Percentiles rank a stretch among this genome's conserved stretches.
phyloP scores from a whole-genome alignment of 2,329 filamentous ascomycete genomes.

The Colletotrichum navitas region DNA sequence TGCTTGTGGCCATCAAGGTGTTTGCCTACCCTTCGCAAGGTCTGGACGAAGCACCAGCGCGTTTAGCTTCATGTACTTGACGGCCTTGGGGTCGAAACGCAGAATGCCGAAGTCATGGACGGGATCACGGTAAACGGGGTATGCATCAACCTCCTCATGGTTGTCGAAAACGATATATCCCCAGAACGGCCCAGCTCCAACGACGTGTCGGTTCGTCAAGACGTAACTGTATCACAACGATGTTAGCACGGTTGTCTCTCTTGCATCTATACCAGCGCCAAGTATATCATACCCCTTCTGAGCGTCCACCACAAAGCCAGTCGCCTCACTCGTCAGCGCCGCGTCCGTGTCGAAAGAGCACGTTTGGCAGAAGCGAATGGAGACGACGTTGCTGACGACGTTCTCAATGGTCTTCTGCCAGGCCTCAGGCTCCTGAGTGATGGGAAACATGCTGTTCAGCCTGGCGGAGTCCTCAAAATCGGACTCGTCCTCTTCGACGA shows the following conservation, averaged over 20 bases:
- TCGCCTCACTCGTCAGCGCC: slow-evolving; percentile 93
- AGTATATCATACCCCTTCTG: slow-evolving; percentile 76
- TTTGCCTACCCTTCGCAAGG: slow-evolving; percentile 72
- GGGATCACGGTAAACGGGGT: slow-evolving; percentile 96
- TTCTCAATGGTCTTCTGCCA: slow-evolving; percentile 97
- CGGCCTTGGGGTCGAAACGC: slow-evolving; percentile 92
- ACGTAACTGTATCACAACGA: slow-evolving; percentile 69
- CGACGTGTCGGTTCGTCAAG: slow-evolving; percentile 91
- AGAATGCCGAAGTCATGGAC: slow-evolving; percentile 99
- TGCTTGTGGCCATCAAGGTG: slow-evolving; percentile 34
- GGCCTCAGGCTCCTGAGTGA: slow-evolving; percentile 60
- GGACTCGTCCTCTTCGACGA: slow-evolving; percentile 55
- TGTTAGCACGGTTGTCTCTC: not conserved
- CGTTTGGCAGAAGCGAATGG: slow-evolving; percentile 99
- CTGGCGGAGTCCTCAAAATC: slow-evolving; percentile 55
- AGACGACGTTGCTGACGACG: slow-evolving; percentile 95
- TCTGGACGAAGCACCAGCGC: slow-evolving; percentile 87
- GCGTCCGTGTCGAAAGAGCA: slow-evolving; percentile 98
- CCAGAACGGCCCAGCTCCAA: slow-evolving; percentile 96
- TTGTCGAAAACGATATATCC: slow-evolving; percentile 99
- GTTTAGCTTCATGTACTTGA: slow-evolving; percentile 95
- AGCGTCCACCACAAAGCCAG: slow-evolving; percentile 96
- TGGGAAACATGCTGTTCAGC: slow-evolving; percentile 40
- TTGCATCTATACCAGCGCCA: not conserved
- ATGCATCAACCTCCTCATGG: slow-evolving; percentile 95